Conservation (phyloP, 768 basidiomycete species). For the Dendrothele bispora region DNA sequence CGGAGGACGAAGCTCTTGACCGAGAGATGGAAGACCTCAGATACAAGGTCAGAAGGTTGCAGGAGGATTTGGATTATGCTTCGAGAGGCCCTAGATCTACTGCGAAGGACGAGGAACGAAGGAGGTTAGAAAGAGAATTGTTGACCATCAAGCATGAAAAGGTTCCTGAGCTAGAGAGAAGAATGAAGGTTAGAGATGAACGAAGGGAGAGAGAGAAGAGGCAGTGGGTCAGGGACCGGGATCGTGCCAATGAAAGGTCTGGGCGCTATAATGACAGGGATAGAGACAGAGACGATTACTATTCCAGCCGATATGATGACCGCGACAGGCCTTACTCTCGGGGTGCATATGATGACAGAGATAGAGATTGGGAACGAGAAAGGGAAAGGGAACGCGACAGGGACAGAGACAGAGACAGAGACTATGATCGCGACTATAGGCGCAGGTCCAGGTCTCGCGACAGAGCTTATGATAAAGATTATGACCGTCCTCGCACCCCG, state of each 20-base stretch:
- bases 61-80: conserved; percentile 90
- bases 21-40: conserved; percentile 85
- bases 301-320: conserved; percentile 41
- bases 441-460: conserved; percentile 33
- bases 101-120: conserved; percentile 81
- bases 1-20: conserved; percentile 89
- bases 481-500: conserved; percentile 47
- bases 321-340: conserved; percentile 20
- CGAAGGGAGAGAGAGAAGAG: conserved; percentile 76
- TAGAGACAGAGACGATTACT: conserved; percentile 39
- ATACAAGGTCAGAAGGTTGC: conserved; percentile 81
- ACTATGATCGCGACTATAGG: conserved; percentile 31
- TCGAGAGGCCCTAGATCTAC: conserved; percentile 69
- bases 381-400: conserved; percentile 36
- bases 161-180: conserved; percentile 86
- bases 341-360: conserved; percentile 11
- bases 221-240: conserved; percentile 76
- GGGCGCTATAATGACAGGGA: conserved; percentile 63
- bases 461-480: conserved; percentile 36
- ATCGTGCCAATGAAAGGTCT: conserved; percentile 80
- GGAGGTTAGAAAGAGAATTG: conserved; percentile 86
- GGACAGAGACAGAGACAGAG: conserved; percentile 34
- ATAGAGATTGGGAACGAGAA: conserved; percentile 26
- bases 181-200: conserved; percentile 77
- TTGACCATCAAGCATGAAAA: conserved; percentile 85